These are phyloP conservation scores for Aspergillus candidus DNA, from an alignment of 2,329 filamentous ascomycete genomes.

Conservation along the genomic window DNA sequence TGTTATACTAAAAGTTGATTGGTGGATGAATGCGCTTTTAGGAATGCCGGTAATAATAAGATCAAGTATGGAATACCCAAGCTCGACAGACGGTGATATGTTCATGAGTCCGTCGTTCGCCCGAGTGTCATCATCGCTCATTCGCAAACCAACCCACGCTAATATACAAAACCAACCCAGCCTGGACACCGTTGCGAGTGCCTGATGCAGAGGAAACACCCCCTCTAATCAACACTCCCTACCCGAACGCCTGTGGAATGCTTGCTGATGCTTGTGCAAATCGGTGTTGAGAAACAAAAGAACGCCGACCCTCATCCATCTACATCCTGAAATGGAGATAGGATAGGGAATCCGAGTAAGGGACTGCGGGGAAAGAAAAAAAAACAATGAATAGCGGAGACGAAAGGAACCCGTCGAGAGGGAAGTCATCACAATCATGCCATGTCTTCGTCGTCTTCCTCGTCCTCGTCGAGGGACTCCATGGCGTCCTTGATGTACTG, in stretches of 20 bases:
- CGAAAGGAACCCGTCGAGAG: constrained; percentile 13
- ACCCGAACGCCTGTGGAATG: constrained; percentile 21
- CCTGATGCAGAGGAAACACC: constrained; percentile 23
- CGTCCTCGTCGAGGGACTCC: constrained; percentile 71
- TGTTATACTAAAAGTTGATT: no score
- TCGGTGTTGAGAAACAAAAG: constrained; percentile 5
- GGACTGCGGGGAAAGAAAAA: constrained; percentile 4
- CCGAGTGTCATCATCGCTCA: constrained; percentile 12
- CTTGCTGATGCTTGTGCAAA: constrained; percentile 16
- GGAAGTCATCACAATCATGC: constrained; percentile 25
- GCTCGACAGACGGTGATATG: constrained; percentile 14
- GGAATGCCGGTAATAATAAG: constrained; percentile 13
- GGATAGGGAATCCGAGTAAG: constrained; percentile 1
- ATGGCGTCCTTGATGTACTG: constrained; percentile 95
- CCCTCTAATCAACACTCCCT: constrained; percentile 20
- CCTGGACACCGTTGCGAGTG: constrained; percentile 16
- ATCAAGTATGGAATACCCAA: constrained; percentile 13
- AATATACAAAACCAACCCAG: constrained; percentile 32
- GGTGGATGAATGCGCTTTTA: neutral
- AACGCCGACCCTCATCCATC: constrained; percentile 17
- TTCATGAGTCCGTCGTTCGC: constrained; percentile 16
- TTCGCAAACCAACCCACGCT: constrained; percentile 23
- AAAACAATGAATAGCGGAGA: constrained; percentile 1
- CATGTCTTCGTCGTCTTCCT: constrained; percentile 55
- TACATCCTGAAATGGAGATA: constrained; percentile 5